Evolutionary conservation across 495 filamentous ascomycete genomes (phyloP), one percentile per base, ranked within the genome.

Genomic region (Lasiosphaeria miniovina): DNA sequence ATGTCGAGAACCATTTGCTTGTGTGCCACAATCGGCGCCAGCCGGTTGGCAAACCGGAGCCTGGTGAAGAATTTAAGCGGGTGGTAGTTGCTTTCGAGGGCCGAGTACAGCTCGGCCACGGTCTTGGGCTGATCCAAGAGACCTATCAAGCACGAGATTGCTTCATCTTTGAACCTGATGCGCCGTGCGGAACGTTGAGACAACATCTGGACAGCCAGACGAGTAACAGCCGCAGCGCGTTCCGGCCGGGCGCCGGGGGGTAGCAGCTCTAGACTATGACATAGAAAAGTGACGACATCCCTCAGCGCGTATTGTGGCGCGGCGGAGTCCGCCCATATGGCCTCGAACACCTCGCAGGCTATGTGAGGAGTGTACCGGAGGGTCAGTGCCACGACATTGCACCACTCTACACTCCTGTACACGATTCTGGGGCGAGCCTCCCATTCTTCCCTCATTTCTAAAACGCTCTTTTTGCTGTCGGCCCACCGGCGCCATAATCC

Each of bases 241-340:
- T 36, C 34, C 17, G 9, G n/a, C 17, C 36, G 34, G 6, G 33
- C n/a, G 1, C 38, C 43, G 1, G 15, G 45, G 31, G 59, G 57
- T 38, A 54, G 38, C 15, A 2, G 6, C 15, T 9, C 31, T 40
- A 52, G 31, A 14, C 54, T 53, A 38, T 60, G 15, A 71, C 70
- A 51, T 88, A 49, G 10, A 56, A 50, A 80, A 76, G 7, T 57
- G 24, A 88, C 56, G 54, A 78, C 74, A 64, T 89, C 84, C 36
- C 67, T 68, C 9, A 85, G 68, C 55, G 83, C 75, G 41, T 77
- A 79, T 46, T 74, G 76, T 11, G 77, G 73, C n/a, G 81, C 77
- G 56, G 65, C 72, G 2, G 67, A 57, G 15, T 67, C 57, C 24
- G 72, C 64, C 48, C 82, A 67, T 8, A 78, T 82, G 14, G 77